These are phyloP conservation scores for Pseudohyphozyma bogoriensis DNA, from an alignment of 768 basidiomycete species.

Conservation along the genomic window DNA sequence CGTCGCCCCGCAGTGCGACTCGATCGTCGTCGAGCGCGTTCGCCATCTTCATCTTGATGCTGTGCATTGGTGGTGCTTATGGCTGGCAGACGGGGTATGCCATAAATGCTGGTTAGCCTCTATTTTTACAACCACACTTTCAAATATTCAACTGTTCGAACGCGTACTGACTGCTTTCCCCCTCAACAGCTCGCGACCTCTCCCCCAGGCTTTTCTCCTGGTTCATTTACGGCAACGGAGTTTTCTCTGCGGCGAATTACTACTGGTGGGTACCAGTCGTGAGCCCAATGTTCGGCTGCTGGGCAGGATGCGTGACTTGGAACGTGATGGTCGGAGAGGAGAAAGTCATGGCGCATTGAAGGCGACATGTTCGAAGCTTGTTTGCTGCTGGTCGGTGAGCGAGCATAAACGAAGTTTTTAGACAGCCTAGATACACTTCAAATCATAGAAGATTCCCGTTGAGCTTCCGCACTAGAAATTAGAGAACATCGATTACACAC, in stretches of 20 bases:
- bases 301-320: too few relatives aligned
- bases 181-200: neutral
- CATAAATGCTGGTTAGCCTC: neutral
- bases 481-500: too few relatives aligned
- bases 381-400: neutral
- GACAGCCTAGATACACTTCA: too few relatives aligned
- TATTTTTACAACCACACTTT: neutral
- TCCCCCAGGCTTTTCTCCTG: neutral
- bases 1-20: neutral
- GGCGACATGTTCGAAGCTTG: neutral
- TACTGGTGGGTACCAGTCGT: neutral
- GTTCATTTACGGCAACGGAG: neutral
- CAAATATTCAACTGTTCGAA: neutral
- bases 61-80: slow-evolving; percentile 1
- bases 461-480: too few relatives aligned
- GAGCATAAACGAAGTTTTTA: too few relatives aligned
- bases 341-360: too few relatives aligned
- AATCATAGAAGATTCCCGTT: too few relatives aligned
- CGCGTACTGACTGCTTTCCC: too few relatives aligned
- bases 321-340: too few relatives aligned
- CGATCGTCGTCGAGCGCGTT: neutral
- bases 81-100: slow-evolving; percentile 12
- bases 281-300: too few relatives aligned
- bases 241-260: neutral
- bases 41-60: slow-evolving; percentile 8